Conservation (phyloP, 2,329 filamentous ascomycete species). For the Colletotrichum cereale region DNA sequence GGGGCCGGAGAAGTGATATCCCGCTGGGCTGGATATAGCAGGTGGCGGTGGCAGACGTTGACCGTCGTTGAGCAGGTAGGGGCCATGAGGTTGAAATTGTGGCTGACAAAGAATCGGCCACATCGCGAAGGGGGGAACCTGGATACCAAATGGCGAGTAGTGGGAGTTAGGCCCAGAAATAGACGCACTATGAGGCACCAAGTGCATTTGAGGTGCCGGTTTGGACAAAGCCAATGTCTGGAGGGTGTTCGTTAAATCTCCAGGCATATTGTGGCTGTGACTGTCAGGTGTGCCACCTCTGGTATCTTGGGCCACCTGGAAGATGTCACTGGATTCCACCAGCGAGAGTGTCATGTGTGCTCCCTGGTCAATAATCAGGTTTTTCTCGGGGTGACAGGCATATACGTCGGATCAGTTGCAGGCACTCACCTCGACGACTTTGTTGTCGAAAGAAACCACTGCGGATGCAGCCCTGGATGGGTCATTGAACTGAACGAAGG, state of each 20-base stretch:
- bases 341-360: constrained; percentile 27
- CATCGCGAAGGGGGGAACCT: constrained; percentile 47
- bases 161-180: not conserved
- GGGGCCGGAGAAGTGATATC: constrained; percentile 42
- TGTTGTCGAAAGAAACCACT: constrained; percentile 26
- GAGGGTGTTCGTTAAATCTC: constrained; percentile 26
- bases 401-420: no score
- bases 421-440: constrained; percentile 27
- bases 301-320: not conserved
- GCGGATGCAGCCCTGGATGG: constrained; percentile 15
- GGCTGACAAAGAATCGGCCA: constrained; percentile 52
- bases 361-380: constrained; percentile 12
- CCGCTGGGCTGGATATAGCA: not conserved
- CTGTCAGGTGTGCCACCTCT: not conserved
- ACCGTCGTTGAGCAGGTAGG: constrained; percentile 47
- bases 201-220: not conserved
- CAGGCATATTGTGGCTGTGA: not conserved
- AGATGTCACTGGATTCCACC: constrained; percentile 1
- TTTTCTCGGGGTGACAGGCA: no score
- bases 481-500: constrained; percentile 26
- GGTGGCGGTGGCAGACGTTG: constrained; percentile 18
- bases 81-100: constrained; percentile 45
- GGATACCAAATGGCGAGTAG: constrained; percentile 38
- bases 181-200: constrained; percentile 6
- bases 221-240: constrained; percentile 31